Evolutionary conservation across 768 basidiomycete species (phyloP).

Genomic region (Chiua virens): DNA sequence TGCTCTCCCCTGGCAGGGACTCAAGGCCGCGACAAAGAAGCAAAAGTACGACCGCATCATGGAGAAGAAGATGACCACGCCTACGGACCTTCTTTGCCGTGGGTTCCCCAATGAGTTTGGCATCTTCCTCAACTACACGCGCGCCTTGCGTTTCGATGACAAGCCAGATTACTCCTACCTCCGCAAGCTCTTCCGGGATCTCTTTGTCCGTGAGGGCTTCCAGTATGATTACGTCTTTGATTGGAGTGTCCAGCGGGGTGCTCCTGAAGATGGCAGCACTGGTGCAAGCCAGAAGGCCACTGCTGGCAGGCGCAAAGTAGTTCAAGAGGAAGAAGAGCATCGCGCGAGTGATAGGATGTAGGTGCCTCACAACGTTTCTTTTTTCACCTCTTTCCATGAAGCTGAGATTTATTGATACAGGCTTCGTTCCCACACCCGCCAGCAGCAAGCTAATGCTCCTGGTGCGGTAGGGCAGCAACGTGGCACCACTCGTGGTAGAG

Average conservation of each 20-base stretch:
- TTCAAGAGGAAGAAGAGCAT: constrained; percentile 84
- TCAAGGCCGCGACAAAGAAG: constrained; percentile 99
- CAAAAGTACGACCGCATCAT: constrained; percentile 99
- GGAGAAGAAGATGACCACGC: constrained; percentile 99
- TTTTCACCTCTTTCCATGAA: constrained; percentile 6
- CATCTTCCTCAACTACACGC: constrained; percentile 98
- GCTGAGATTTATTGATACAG: constrained; percentile 37
- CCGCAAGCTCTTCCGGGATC: constrained; percentile 97
- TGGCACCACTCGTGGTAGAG: constrained; percentile 39
- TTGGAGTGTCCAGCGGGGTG: constrained; percentile 87
- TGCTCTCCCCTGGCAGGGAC: constrained; percentile 97
- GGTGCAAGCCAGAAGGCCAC: constrained; percentile 62
- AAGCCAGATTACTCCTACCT: constrained; percentile 99
- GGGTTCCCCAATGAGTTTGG: constrained; percentile 99
- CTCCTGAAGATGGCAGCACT: constrained; percentile 63
- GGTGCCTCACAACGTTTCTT: constrained; percentile 34
- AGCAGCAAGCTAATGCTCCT: constrained; percentile 62
- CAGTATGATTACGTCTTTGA: constrained; percentile 99
- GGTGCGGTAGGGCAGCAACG: constrained; percentile 49
- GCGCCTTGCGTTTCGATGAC: constrained; percentile 98
- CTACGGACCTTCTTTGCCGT: constrained; percentile 94
- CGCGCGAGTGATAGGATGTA: constrained; percentile 82
- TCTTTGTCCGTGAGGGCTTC: constrained; percentile 96
- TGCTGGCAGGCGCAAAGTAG: constrained; percentile 72
- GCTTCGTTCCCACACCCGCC: constrained; percentile 85